Conservation (phyloP, 2,329 filamentous ascomycete genomes). For the Trichoderma pleuroti region DNA sequence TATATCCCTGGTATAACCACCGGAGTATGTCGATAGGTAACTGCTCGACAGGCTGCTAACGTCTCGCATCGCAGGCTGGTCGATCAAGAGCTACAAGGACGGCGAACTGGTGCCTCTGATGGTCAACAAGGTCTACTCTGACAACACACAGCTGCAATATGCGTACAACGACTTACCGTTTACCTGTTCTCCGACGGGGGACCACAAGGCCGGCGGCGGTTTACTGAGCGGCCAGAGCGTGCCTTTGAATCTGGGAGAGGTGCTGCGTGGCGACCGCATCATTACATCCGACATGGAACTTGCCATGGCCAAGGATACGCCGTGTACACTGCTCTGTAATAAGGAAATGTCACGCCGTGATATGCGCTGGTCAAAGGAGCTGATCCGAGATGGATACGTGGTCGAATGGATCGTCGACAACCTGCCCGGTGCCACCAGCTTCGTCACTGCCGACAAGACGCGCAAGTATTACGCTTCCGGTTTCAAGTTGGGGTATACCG, state of each 20-base stretch:
- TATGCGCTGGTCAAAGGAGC: constrained; percentile 63
- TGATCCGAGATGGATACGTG: constrained; percentile 78
- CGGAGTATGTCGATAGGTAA: constrained; percentile 10
- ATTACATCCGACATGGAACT: constrained; percentile 80
- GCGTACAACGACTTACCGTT: constrained; percentile 87
- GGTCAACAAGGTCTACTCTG: constrained; percentile 88
- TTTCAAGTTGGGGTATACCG: constrained; percentile 81
- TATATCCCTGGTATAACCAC: constrained; percentile 73
- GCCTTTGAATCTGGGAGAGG: constrained; percentile 79
- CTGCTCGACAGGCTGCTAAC: constrained; percentile 15
- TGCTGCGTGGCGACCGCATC: constrained; percentile 82
- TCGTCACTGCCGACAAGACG: constrained; percentile 79
- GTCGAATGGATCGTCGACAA: constrained; percentile 94
- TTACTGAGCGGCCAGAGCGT: constrained; percentile 74
- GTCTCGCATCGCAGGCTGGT: constrained; percentile 58
- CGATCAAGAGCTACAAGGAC: constrained; percentile 73
- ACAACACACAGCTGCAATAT: constrained; percentile 86
- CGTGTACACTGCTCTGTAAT: constrained; percentile 70
- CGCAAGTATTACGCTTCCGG: constrained; percentile 86
- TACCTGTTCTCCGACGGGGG: constrained; percentile 74
- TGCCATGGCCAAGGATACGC: constrained; percentile 69
- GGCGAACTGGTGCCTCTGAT: constrained; percentile 77
- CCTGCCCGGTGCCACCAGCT: constrained; percentile 81
- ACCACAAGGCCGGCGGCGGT: constrained; percentile 60
- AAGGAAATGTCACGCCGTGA: constrained; percentile 61